Evolutionary conservation across 23 red algal species (phyloP), one percentile per base, ranked within the genome.

Genomic region (Cyanidiococcus yangmingshanensis): DNA sequence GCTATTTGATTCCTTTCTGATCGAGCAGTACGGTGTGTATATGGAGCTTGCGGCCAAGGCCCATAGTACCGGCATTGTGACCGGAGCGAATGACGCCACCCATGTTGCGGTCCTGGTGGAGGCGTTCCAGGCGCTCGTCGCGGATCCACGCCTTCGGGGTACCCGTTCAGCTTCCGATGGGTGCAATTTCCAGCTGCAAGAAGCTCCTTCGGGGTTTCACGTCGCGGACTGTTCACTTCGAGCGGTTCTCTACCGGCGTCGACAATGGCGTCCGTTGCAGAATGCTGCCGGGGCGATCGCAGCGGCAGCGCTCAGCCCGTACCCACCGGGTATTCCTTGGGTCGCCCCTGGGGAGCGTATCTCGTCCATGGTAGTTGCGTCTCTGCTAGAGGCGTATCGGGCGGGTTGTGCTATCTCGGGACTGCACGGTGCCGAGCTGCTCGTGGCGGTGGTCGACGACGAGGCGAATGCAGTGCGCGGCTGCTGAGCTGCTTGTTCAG

Each of bases 321-420:
- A 91, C 54, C 94, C 94, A 33, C 94, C 94, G 54, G 94, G 94
- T 50, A 91, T 98, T 37, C 94, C 94, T 2, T 24, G 90, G 35
- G 35, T 98, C 16, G 39, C 89, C n/a, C 88, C 85, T 7, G 94
- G 94, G 21, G 94, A 98, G 45, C 74, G 50, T 30, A 77, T 98
- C 2, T 82, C 80, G 37, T 40, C 1, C 37, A 59, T 85, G 27
- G 12, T 35, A 29, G 63, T 71, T 7, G 7, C 63, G 63, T 71
- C 3, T 29, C 27, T 71, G 63, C 63, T 32, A 7, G n/a, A 71
- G 12, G 32, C 63, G 21, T 54, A 7, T 7, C 45, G 45, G 45
- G 7, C 12, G 7, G 45, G 45, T 54, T 54, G 45, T 54, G 45
- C 45, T 21, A 54, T 54, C 7, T 54, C 45, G 45, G 45, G 45